These are phyloP conservation scores for Abrus precatorius DNA, from an alignment of 306 rosid species.

Conservation along the genomic window DNA sequence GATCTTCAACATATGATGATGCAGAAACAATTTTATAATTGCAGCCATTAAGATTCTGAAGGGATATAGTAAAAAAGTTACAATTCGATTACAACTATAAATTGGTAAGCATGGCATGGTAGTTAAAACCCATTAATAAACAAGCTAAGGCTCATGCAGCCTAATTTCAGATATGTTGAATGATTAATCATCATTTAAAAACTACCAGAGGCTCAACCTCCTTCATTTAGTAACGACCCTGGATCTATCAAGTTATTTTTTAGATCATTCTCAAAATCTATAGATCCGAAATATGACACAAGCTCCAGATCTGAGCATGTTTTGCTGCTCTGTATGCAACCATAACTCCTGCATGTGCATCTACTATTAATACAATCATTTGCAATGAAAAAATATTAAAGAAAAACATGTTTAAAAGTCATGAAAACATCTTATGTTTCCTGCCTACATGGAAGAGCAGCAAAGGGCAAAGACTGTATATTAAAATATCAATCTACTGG, in stretches of 20 bases:
- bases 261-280: slow-evolving; percentile 23
- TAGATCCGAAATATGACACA: slow-evolving; percentile 8
- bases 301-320: not conserved
- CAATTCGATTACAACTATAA: not conserved
- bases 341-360: slow-evolving; percentile 4
- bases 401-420: slow-evolving; percentile 6
- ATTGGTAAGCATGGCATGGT: not conserved
- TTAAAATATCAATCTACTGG: slow-evolving; percentile 7
- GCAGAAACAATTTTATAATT: not conserved
- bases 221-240: not conserved
- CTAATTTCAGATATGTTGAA: slow-evolving; percentile 16
- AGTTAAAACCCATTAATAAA: not conserved
- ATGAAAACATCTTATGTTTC: slow-evolving; percentile 12
- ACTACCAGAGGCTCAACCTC: slow-evolving; percentile 19
- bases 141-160: not conserved
- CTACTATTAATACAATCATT: slow-evolving; percentile 17
- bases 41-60: not conserved
- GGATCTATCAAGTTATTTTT: slow-evolving; percentile 14
- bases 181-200: not conserved
- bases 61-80: not conserved
- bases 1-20: not conserved
- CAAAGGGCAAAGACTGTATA: not conserved
- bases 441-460: not conserved
- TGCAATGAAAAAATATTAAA: not conserved
- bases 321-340: slow-evolving; percentile 23